Evolutionary conservation across 306 rosid genomes (phyloP).

Genomic region (Corylus avellana): DNA sequence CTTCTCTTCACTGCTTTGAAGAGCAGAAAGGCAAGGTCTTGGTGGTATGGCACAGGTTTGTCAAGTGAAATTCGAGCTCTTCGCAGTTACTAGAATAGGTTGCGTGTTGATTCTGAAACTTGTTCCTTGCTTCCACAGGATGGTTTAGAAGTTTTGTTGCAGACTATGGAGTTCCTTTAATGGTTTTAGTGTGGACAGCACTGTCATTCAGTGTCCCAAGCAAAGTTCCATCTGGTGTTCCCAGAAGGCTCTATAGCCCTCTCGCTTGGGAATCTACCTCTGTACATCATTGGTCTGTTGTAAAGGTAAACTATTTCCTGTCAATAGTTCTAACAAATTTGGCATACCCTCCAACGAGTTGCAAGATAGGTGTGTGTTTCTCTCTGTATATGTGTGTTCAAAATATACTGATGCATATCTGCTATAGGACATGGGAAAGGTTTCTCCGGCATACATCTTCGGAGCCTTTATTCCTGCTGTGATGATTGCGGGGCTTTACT

Average conservation of each 20-base stretch:
- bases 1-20: constrained; percentile 71
- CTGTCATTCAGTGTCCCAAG: constrained; percentile 60
- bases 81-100: neutral
- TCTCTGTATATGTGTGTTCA: constrained; percentile 1
- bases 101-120: neutral
- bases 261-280: constrained; percentile 76
- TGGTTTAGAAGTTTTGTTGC: constrained; percentile 73
- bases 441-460: constrained; percentile 60
- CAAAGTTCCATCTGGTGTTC: constrained; percentile 71
- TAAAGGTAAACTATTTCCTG: constrained; percentile 47
- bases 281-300: constrained; percentile 74
- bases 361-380: neutral
- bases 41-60: constrained; percentile 86
- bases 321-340: neutral
- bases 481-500: constrained; percentile 87
- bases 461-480: constrained; percentile 76
- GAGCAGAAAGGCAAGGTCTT: constrained; percentile 83
- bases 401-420: constrained; percentile 6
- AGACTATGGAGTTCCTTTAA: constrained; percentile 82
- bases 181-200: constrained; percentile 77
- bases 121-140: constrained; percentile 39
- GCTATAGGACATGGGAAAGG: constrained; percentile 81
- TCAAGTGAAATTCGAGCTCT: constrained; percentile 6
- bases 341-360: neutral
- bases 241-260: constrained; percentile 77